A percentile compares a stretch with the other conserved stretches of the same genome.
These are phyloP conservation scores for Tolypocladium amazonense DNA, from an alignment of 2,329 filamentous ascomycete species.

Conservation along the genomic window DNA sequence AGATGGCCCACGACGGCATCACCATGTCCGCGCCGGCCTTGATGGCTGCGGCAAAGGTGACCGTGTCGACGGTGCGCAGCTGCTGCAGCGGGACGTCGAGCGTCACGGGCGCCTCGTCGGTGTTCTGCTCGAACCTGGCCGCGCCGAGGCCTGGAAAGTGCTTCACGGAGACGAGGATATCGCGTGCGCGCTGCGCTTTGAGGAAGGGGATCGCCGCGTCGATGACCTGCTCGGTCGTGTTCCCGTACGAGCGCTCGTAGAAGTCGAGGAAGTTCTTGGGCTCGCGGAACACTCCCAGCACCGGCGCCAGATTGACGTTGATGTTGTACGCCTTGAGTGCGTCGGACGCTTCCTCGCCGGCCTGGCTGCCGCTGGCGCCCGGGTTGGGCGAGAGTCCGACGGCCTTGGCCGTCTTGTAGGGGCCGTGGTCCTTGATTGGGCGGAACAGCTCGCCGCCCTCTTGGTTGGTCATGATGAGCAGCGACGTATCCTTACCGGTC, in stretches of 20 bases:
- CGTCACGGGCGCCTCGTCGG: neutral
- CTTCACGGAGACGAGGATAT: slow-evolving; percentile 4
- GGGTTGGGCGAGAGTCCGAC: neutral
- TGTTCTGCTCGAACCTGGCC: slow-evolving; percentile 4
- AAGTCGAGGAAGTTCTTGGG: slow-evolving; percentile 2
- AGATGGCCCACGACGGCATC: neutral
- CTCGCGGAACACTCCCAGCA: slow-evolving; percentile 4
- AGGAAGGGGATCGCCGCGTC: slow-evolving; percentile 5
- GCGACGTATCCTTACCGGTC: neutral
- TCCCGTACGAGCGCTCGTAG: neutral
- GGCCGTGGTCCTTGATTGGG: neutral
- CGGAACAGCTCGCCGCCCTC: neutral
- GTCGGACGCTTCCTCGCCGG: neutral
- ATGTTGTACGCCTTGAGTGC: neutral
- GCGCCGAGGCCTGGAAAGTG: slow-evolving; percentile 7
- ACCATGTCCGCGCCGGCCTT: neutral
- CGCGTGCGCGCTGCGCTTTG: slow-evolving; percentile 3
- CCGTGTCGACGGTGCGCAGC: slow-evolving; percentile 1
- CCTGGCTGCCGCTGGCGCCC: neutral
- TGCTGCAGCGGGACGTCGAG: slow-evolving; percentile 3
- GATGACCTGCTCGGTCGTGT: slow-evolving; percentile 2
- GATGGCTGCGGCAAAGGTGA: slow-evolving; percentile 4
- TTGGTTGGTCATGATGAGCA: neutral
- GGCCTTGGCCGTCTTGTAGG: neutral
- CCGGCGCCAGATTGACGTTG: slow-evolving; percentile 2